phyloP scores from a whole-genome alignment of 768 basidiomycete genomes.

The Lactarius trivialis region DNA sequence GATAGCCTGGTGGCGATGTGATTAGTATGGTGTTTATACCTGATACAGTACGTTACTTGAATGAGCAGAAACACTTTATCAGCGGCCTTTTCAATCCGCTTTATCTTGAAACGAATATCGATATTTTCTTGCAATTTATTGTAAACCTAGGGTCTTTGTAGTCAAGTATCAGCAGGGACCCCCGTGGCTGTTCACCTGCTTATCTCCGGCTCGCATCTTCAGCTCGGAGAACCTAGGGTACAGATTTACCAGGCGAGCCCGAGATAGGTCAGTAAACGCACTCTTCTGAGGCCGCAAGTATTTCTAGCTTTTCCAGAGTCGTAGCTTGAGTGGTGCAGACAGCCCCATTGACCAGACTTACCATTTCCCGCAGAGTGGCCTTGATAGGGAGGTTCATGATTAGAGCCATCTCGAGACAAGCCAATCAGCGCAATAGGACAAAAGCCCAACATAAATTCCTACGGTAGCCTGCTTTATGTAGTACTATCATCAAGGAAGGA shows the following conservation, averaged over 20 bases:
- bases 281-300: constrained; percentile 26
- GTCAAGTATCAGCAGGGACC: not conserved
- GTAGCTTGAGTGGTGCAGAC: not conserved
- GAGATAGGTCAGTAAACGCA: constrained; percentile 2
- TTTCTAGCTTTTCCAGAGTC: constrained; percentile 20
- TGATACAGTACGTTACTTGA: constrained; percentile 42
- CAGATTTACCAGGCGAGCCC: not conserved
- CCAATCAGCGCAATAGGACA: not conserved
- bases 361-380: constrained; percentile 59
- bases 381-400: constrained; percentile 54
- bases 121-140: constrained; percentile 62
- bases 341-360: constrained; percentile 26
- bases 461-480: constrained; percentile 5
- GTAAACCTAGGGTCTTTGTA: constrained; percentile 36
- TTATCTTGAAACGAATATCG: constrained; percentile 76
- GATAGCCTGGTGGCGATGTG: constrained; percentile 46
- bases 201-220: constrained; percentile 72
- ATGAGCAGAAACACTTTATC: constrained; percentile 81
- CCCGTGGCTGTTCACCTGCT: constrained; percentile 39
- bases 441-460: constrained; percentile 8
- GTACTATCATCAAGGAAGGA: constrained; percentile 40
- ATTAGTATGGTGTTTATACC: constrained; percentile 9
- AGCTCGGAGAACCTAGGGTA: constrained; percentile 54
- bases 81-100: constrained; percentile 58
- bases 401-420: constrained; percentile 48